Base-by-base conservation (phyloP, 805 yeast genomes). In the Cyberlindnera amylophila region DNA sequence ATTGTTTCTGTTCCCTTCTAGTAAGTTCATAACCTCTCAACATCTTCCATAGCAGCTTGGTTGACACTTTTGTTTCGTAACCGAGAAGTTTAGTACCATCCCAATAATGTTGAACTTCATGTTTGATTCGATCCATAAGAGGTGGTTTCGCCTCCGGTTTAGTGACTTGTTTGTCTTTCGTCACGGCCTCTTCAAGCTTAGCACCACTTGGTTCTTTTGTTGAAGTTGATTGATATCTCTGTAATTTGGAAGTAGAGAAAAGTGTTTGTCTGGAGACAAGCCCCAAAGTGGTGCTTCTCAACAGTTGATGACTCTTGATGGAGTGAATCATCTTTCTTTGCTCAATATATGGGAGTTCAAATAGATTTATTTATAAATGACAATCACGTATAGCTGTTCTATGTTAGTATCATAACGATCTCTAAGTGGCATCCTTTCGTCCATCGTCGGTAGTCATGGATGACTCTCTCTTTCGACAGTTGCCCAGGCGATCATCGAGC, bases 21-120 rank as follows among this genome's bases (percentile, higher is more conserved):
- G 95, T 80, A 38, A 91, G 71, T 50, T 87, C 96, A 59, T 93
- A 88, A 14, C 99, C 99, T 5, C 95, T 78, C 6, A 86, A 79
- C 77, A 87, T 72, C 60, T 88, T 93, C 58, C 86, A 64, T 37
- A 89, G 70, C 37, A 91, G 75, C 63, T 87, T 85, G 32, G 86
- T 77, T 2, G 96, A 85, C 33, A 93, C 83, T 61, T 79, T 84
- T 39, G 89, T 75, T 66, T 93, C 99, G 56, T 86, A 78, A 3
- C 98, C 98, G 35, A 91, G 70, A 42, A 93, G 75, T 66, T 90
- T 91, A 16, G 99, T 90, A 41, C 99, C 99, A 58, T 81, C 86
- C 96, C 96, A 87, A 64, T 89, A 90, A 64, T 91, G 99, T 38
- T 78, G 77, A 4, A 84, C 87, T 63, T 86, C 97, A 57, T 86